Evolutionary conservation across 129 eudicot genomes (phyloP), one percentile per base, ranked within the genome.

Genomic region (Tagetes erecta): DNA sequence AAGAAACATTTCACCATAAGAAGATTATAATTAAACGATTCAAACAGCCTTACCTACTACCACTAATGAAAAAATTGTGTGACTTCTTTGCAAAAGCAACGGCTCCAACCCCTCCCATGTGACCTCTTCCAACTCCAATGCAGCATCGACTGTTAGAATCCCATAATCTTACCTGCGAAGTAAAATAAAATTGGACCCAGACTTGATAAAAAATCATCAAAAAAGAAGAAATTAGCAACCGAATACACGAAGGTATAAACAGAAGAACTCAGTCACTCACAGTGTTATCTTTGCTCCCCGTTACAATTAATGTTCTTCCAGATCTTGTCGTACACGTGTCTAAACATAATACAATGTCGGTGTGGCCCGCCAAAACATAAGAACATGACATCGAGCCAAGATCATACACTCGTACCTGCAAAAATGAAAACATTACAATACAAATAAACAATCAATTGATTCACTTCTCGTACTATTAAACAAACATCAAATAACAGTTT

Each of bases 31-130:
- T 14, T 30, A 2, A 50, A 9, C 11, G 4, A 53, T 11, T 2
- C n/a, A 40, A 74, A 44, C 60, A 76, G 60, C 69, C 45, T 59
- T 87, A 88, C 97, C 97, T 94, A 65, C 97, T 90, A 41, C 96
- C 97, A 45, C 97, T 90, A 49, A 94, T 88, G 49, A 90, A 84
- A 69, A 94, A 94, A 83, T 77, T 82, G 2, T 68, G 76, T 14
- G 70, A 82, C 58, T 85, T 94, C 86, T 86, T 88, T 10, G 98
- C 87, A 76, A 91, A 94, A 73, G 96, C 84, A 85, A 94, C 93
- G 64, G 96, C 96, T 80, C 99, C 96, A 76, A 94, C 87, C 73
- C 91, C 99, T 67, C 90, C 93, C 89, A 82, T 82, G 82, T 94
- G 99, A 53, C 97, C 99, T 65, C 72, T 69, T 68, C 97, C 99